These are phyloP conservation scores for Chlorella variabilis DNA, from an alignment of 163 green algal species.

Conservation along the genomic window DNA sequence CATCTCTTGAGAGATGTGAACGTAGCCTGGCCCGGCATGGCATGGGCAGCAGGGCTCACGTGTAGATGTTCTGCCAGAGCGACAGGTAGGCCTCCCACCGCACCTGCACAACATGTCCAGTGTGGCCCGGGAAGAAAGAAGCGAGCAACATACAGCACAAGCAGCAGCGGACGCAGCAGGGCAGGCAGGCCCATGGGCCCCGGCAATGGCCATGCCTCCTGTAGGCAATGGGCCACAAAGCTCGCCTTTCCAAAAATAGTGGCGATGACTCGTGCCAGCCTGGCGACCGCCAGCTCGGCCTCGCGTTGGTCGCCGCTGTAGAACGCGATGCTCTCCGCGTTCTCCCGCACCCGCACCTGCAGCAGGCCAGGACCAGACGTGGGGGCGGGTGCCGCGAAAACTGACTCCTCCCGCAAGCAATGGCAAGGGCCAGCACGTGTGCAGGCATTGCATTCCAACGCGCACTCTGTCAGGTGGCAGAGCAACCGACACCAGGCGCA, in stretches of 20 bases:
- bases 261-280: conserved; percentile 50
- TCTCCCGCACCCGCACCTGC: conserved; percentile 43
- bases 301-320: conserved; percentile 75
- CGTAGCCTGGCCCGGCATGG: background rate
- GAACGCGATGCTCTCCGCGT: conserved; percentile 91
- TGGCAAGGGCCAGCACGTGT: too few relatives aligned
- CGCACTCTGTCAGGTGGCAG: too few relatives aligned
- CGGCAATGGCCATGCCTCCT: too few relatives aligned
- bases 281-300: conserved; percentile 3
- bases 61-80: conserved; percentile 81
- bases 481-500: too few relatives aligned
- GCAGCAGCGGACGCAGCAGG: too few relatives aligned
- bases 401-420: too few relatives aligned
- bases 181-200: background rate
- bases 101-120: conserved; percentile 26
- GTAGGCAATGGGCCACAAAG: too few relatives aligned
- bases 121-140: background rate
- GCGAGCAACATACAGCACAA: too few relatives aligned
- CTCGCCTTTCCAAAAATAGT: conserved; percentile 37
- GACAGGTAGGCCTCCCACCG: conserved; percentile 56
- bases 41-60: conserved; percentile 53
- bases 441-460: too few relatives aligned
- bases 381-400: too few relatives aligned
- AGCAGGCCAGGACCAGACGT: background rate
- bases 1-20: too few relatives aligned